Evolutionary conservation across 495 filamentous ascomycete species (phyloP).

Genomic region (Lentithecium fluviatile): DNA sequence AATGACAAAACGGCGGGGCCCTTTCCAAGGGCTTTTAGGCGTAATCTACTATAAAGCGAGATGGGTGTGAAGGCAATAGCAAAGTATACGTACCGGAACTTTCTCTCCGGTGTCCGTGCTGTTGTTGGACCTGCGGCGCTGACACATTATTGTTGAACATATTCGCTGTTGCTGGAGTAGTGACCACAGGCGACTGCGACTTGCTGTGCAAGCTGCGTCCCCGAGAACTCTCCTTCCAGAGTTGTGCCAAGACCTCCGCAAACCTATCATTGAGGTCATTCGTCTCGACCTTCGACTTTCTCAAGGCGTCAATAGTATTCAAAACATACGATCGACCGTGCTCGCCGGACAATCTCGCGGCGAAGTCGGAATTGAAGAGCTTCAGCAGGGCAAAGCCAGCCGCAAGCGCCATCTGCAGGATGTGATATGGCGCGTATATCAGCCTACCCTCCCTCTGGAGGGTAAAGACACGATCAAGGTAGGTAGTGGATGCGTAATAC

Average conservation of each 20-base stretch:
- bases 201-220: constrained; percentile 41
- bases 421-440: constrained; percentile 75
- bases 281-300: constrained; percentile 70
- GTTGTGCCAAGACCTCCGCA: constrained; percentile 85
- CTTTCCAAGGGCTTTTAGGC: too few relatives aligned
- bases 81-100: too few relatives aligned
- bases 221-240: constrained; percentile 67
- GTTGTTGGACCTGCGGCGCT: constrained; percentile 13
- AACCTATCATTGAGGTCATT: constrained; percentile 86
- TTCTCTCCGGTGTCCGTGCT: constrained; percentile 12
- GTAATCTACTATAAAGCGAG: too few relatives aligned
- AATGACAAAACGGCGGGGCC: too few relatives aligned
- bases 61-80: too few relatives aligned
- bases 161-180: constrained; percentile 9
- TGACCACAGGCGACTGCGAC: constrained; percentile 31
- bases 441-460: constrained; percentile 55
- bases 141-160: constrained; percentile 21
- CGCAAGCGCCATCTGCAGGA: constrained; percentile 90
- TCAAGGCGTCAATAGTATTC: constrained; percentile 71
- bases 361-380: constrained; percentile 80
- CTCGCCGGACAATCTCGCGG: constrained; percentile 67
- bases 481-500: constrained; percentile 71
- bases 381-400: constrained; percentile 83
- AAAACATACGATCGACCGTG: constrained; percentile 74
- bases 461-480: constrained; percentile 70